Evolutionary conservation across 768 basidiomycete species (phyloP), one percentile per base, ranked within the genome.

Genomic region (Lactifluus volemus): DNA sequence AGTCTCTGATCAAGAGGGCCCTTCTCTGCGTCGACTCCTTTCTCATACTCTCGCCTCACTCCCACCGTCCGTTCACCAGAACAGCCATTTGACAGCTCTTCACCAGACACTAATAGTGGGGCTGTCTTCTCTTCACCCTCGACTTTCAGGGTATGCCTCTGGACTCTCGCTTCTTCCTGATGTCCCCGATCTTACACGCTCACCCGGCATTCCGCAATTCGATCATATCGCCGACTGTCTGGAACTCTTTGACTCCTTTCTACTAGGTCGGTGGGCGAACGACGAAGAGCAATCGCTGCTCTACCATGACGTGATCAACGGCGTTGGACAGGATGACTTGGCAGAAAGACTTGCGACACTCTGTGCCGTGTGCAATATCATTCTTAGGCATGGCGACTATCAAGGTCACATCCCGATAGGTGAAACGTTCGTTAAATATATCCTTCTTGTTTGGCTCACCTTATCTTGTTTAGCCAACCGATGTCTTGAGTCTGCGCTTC

Each of bases 161-260:
- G 77, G 79, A 3, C 67, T 81, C 8, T 65, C 74, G 1, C 63
- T 81, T 17, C 61, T 77, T n/a, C 75, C 78, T 10, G 60, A 61
- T 2, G 11, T 67, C 0, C 55, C 68, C 15, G 59, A 55, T 4
- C 36, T 62, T 29, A 34, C 59, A 6, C 66, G 63, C 6, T 53
- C 54, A 49, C 51, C 55, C 15, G 68, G 73, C 39, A 62, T 64
- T 30, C 76, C 72, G 30, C 76, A 77, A 19, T 67, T 83, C 39
- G 71, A 75, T 17, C 80, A 78, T 67, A 72, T 84, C 3, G 77
- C 82, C 63, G 76, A 81, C 34, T 81, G 84, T 63, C 74, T 90
- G 38, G 75, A 75, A 19, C 73, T 89, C 1, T 67, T 90, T 9
- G 88, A 90, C 64, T 74, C 78, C 1, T 85, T 79, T 68, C 75